A percentile compares a stretch with the other conserved stretches of the same genome.
These are phyloP conservation scores for Benincasa hispida DNA, from an alignment of 306 rosid species.

Conservation along the genomic window DNA sequence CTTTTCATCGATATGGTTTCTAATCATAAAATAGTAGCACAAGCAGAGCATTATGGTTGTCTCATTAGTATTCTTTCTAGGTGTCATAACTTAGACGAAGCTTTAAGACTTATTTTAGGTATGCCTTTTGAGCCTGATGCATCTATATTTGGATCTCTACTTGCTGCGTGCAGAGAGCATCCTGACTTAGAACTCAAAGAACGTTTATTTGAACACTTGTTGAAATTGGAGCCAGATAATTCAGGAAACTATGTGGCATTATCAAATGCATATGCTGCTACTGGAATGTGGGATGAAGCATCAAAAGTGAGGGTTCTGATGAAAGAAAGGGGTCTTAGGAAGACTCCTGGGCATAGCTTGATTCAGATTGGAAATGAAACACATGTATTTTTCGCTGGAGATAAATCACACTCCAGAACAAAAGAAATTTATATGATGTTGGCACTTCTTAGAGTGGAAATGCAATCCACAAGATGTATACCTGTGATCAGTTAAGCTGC, in stretches of 20 bases:
- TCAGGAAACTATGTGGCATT: conserved; percentile 72
- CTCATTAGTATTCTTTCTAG: conserved; percentile 50
- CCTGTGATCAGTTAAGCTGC: neutral
- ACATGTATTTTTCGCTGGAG: conserved; percentile 54
- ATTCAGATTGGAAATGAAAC: conserved; percentile 55
- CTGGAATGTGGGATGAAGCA: conserved; percentile 63
- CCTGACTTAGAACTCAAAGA: conserved; percentile 43
- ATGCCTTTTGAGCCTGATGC: conserved; percentile 68
- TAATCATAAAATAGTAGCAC: conserved; percentile 38
- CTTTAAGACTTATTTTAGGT: conserved; percentile 31
- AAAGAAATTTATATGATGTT: conserved; percentile 34
- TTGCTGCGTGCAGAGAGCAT: conserved; percentile 48
- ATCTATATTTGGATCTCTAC: conserved; percentile 56
- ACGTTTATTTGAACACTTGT: conserved; percentile 32
- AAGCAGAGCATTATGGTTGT: conserved; percentile 53
- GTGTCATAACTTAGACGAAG: conserved; percentile 50
- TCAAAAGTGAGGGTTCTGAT: conserved; percentile 39
- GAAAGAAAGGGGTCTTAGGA: conserved; percentile 54
- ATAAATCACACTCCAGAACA: conserved; percentile 51
- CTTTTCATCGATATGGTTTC: conserved; percentile 52
- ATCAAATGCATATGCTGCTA: conserved; percentile 53
- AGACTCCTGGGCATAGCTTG: conserved; percentile 78
- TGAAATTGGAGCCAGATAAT: conserved; percentile 53
- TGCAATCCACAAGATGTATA: conserved; percentile 19
- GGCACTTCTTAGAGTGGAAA: conserved; percentile 37